A percentile compares a stretch with the other conserved stretches of the same genome.
Evolutionary conservation across 1,139 yeast genomes (phyloP).

Genomic region (Wickerhamomyces sp.): DNA sequence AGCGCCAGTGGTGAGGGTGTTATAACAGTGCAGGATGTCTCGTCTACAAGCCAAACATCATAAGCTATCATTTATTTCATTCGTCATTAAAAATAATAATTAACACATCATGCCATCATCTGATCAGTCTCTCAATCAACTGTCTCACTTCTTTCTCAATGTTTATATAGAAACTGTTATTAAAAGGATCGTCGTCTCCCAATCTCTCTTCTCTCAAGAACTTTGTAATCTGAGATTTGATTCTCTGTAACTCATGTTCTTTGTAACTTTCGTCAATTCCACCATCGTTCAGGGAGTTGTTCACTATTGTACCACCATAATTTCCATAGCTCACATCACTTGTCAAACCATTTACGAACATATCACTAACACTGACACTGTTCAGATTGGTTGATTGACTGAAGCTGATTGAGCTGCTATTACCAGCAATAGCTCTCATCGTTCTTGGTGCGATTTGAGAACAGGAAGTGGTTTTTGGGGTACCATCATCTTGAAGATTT

Average conservation of each 20-base stretch:
- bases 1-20: no score
- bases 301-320: background rate
- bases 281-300: constrained; percentile 6
- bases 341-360: constrained; percentile 23
- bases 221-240: constrained; percentile 23
- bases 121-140: constrained; percentile 20
- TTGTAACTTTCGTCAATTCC: constrained; percentile 21
- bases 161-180: constrained; percentile 22
- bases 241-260: constrained; percentile 23
- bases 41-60: no score
- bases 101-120: no score
- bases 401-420: constrained; percentile 14
- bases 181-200: constrained; percentile 24
- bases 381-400: constrained; percentile 11
- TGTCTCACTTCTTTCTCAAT: constrained; percentile 25
- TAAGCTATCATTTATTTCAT: no score
- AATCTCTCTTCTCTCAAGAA: constrained; percentile 24
- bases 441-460: constrained; percentile 34
- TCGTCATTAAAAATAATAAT: no score
- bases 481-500: constrained; percentile 5
- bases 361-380: constrained; percentile 21
- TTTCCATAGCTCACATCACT: constrained; percentile 14
- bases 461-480: constrained; percentile 25
- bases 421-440: constrained; percentile 27
- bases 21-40: no score